These are phyloP conservation scores for Pascua sp. DNA, from an alignment of 1,284 basidiomycete genomes.

Conservation along the genomic window DNA sequence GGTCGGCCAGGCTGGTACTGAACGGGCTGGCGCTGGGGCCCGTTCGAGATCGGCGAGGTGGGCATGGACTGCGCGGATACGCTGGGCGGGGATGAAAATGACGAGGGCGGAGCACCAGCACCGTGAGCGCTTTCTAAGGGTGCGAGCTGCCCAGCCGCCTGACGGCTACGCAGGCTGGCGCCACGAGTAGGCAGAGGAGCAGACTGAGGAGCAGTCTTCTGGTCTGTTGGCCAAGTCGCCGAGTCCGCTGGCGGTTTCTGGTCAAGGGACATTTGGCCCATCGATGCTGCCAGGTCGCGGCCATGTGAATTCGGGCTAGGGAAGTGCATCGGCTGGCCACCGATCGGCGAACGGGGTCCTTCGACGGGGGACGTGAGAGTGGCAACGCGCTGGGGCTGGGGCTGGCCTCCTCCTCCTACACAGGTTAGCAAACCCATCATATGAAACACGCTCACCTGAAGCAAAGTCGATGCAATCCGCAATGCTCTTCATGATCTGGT, in stretches of 20 bases:
- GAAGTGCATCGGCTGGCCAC: constrained; percentile 19
- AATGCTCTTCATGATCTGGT: constrained; percentile 70
- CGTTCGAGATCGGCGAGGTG: too few species aligned
- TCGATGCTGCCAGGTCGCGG: constrained; percentile 21
- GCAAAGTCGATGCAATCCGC: constrained; percentile 81
- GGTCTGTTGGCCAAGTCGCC: background rate
- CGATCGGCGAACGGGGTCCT: constrained; percentile 2
- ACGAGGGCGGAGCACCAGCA: too few species aligned
- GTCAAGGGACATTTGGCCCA: constrained; percentile 34
- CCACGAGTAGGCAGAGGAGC: constrained; percentile 29
- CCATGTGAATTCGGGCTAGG: constrained; percentile 25
- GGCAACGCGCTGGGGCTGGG: constrained; percentile 1
- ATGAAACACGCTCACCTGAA: constrained; percentile 25
- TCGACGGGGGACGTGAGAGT: constrained; percentile 1
- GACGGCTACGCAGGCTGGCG: constrained; percentile 23
- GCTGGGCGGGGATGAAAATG: too few species aligned
- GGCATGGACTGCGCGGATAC: too few species aligned
- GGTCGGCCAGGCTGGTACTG: too few species aligned
- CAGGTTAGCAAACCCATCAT: too few species aligned
- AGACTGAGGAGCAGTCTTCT: background rate
- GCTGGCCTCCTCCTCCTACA: background rate
- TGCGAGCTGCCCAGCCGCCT: background rate
- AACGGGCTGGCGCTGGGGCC: too few species aligned
- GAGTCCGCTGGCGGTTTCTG: constrained; percentile 24
- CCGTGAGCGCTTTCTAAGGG: too few species aligned